A percentile compares a stretch with the other conserved stretches of the same genome.
These are phyloP conservation scores for Mycena galopus DNA, from an alignment of 768 basidiomycete genomes.

Conservation along the genomic window DNA sequence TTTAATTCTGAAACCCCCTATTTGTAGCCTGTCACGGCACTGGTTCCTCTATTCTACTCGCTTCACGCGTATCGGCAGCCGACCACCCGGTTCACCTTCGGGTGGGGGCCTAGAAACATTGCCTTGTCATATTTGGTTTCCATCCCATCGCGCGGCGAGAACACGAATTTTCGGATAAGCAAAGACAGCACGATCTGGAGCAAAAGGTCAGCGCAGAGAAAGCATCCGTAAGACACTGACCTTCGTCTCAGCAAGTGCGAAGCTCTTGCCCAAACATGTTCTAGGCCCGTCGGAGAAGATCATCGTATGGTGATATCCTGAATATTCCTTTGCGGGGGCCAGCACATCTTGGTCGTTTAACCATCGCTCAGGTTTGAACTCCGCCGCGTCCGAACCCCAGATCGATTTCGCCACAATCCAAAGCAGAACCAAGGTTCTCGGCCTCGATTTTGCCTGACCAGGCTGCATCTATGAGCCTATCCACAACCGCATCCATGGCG, in stretches of 20 bases:
- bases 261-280: slow-evolving; percentile 44
- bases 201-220: background rate
- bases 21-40: too few relatives aligned
- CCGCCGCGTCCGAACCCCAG: slow-evolving; percentile 44
- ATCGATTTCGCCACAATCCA: slow-evolving; percentile 38
- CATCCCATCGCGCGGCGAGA: background rate
- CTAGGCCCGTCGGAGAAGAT: slow-evolving; percentile 46
- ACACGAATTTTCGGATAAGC: slow-evolving; percentile 17
- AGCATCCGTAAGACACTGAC: slow-evolving; percentile 18
- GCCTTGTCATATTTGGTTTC: slow-evolving; percentile 11
- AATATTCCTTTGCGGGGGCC: slow-evolving; percentile 35
- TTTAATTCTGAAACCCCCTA: too few relatives aligned
- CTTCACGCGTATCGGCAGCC: slow-evolving; percentile 38
- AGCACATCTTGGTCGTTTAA: slow-evolving; percentile 22
- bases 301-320: slow-evolving; percentile 44
- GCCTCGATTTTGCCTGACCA: background rate
- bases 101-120: slow-evolving; percentile 33
- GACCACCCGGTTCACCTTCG: slow-evolving; percentile 39
- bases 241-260: slow-evolving; percentile 45
- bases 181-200: slow-evolving; percentile 8
- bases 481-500: slow-evolving; percentile 8
- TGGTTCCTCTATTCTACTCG: slow-evolving; percentile 34
- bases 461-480: background rate
- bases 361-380: slow-evolving; percentile 43
- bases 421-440: slow-evolving; percentile 5